These are phyloP conservation scores for Coemansia sp. DNA, from an alignment of 192 early-diverging fungal species.

Conservation along the genomic window DNA sequence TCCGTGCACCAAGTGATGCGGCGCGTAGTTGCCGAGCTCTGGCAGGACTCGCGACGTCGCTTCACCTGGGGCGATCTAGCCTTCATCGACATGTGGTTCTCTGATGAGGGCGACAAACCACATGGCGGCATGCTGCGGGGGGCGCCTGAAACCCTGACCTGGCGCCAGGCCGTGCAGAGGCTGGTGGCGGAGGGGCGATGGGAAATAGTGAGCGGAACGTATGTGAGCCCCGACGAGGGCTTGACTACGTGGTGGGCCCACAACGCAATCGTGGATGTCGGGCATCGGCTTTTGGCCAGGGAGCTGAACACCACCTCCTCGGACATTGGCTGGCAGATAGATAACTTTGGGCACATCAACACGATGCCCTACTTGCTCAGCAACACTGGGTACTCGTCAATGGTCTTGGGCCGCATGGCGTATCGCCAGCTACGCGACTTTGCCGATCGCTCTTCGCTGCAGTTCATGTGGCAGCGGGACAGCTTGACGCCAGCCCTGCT, in stretches of 20 bases:
- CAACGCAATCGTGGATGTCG: conserved; percentile 36
- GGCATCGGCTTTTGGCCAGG: conserved; percentile 21
- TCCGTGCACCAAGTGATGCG: conserved; percentile 37
- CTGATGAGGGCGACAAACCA: conserved; percentile 25
- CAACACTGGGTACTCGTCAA: conserved; percentile 28
- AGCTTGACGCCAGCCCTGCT: conserved; percentile 6
- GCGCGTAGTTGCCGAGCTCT: conserved; percentile 20
- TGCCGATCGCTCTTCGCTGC: conserved; percentile 10
- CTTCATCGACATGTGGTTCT: conserved; percentile 47
- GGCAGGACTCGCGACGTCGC: conserved; percentile 16
- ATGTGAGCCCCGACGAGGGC: conserved; percentile 50
- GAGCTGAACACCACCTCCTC: conserved; percentile 25
- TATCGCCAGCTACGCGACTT: conserved; percentile 33
- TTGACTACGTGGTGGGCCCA: conserved; percentile 51
- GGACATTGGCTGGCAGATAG: conserved; percentile 41
- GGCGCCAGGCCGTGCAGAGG: conserved; percentile 25
- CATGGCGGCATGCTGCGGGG: conserved; percentile 10
- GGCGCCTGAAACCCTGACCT: conserved; percentile 8
- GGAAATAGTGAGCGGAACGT: conserved; percentile 41
- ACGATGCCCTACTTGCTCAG: conserved; percentile 27
- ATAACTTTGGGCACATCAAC: conserved; percentile 40
- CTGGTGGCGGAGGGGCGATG: conserved; percentile 24
- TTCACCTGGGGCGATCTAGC: conserved; percentile 51
- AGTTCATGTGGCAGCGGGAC: conserved; percentile 39
- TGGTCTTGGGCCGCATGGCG: conserved; percentile 45